phyloP scores from a whole-genome alignment of 768 basidiomycete genomes.

The Lyophyllum atratum region DNA sequence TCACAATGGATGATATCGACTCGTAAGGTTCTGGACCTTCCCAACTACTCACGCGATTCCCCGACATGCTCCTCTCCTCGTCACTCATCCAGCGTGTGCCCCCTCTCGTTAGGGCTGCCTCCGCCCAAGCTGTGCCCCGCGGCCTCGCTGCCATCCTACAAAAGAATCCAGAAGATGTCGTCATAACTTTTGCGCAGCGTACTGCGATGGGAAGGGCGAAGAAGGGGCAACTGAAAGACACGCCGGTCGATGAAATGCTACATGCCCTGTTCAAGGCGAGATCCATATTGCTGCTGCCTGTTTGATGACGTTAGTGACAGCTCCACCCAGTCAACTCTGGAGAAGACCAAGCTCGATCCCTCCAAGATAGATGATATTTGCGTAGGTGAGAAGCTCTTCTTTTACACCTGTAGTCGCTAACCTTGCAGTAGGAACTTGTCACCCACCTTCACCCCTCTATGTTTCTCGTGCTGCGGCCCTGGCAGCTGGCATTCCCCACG shows the following conservation, averaged over 20 bases:
- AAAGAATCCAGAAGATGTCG: constrained; percentile 75
- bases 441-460: constrained; percentile 80
- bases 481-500: constrained; percentile 84
- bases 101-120: constrained; percentile 36
- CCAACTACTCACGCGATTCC: not conserved
- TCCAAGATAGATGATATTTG: constrained; percentile 80
- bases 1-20: constrained; percentile 5
- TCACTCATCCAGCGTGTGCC: constrained; percentile 20
- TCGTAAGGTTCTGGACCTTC: not conserved
- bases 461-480: constrained; percentile 86
- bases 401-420: not conserved
- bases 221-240: constrained; percentile 77
- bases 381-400: constrained; percentile 59
- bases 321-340: constrained; percentile 59
- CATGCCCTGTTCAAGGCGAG: constrained; percentile 76
- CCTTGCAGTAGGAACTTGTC: constrained; percentile 65
- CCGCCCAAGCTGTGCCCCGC: constrained; percentile 37
- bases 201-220: constrained; percentile 76
- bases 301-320: not conserved
- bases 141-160: constrained; percentile 56
- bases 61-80: constrained; percentile 14
- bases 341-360: constrained; percentile 68
- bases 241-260: constrained; percentile 85
- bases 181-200: constrained; percentile 79
- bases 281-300: not conserved